Percentiles rank a stretch among this genome's conserved stretches.
These are phyloP conservation scores for Zea luxurians DNA, from an alignment of 176 grass and related monocot genomes.

Conservation along the genomic window DNA sequence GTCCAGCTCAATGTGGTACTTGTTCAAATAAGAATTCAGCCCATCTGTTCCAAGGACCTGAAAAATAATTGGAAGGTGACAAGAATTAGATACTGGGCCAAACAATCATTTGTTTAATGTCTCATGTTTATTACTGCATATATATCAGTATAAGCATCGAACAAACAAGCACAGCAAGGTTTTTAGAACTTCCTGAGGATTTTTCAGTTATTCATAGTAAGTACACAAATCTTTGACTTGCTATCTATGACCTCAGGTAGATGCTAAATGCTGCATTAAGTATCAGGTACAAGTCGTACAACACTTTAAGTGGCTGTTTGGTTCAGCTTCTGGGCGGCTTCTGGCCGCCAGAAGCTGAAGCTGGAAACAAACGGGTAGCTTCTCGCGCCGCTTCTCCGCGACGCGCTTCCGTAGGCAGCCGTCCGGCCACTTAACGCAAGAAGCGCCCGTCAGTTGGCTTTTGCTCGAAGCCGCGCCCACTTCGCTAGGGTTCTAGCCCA, in stretches of 20 bases:
- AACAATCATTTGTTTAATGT: background rate
- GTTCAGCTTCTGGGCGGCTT: no score
- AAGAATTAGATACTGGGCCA: constrained; percentile 16
- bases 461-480: no score
- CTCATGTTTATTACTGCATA: background rate
- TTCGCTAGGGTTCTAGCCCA: no score
- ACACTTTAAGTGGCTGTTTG: no score
- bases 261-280: background rate
- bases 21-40: constrained; percentile 86
- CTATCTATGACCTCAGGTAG: background rate
- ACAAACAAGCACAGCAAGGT: constrained; percentile 11
- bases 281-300: background rate
- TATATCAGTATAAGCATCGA: constrained; percentile 3
- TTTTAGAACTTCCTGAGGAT: constrained; percentile 1
- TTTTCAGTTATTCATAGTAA: background rate
- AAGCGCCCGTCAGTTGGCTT: no score
- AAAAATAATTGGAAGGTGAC: constrained; percentile 26
- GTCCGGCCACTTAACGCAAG: no score
- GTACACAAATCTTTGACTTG: background rate
- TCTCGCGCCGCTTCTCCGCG: no score
- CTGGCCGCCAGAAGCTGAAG: no score
- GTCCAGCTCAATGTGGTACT: constrained; percentile 88
- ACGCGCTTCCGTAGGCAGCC: no score
- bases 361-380: no score
- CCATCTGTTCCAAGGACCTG: constrained; percentile 92